Conservation (phyloP, 345 rosid species). For the Draba incana region DNA sequence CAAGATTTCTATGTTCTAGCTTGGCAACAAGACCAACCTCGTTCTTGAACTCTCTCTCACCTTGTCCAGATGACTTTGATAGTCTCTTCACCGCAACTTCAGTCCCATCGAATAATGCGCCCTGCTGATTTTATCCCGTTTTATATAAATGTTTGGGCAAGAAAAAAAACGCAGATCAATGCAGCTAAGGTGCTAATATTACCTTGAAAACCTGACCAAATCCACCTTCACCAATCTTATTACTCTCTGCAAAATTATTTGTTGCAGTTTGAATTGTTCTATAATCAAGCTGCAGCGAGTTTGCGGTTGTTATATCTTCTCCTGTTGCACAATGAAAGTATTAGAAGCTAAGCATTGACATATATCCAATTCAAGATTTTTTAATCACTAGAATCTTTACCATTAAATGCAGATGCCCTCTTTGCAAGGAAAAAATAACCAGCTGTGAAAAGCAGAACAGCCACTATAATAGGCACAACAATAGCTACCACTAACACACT, state of each 20-base stretch:
- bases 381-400: conserved; percentile 29
- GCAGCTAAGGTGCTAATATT: no score
- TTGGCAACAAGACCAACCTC: conserved; percentile 45
- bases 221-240: no score
- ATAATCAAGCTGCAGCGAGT: no score
- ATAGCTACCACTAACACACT: conserved; percentile 42
- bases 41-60: conserved; percentile 40
- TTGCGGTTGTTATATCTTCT: no score
- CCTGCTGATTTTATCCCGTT: conserved; percentile 11
- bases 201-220: no score
- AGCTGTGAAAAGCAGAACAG: conserved; percentile 36
- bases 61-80: conserved; percentile 43
- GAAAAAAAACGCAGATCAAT: background rate
- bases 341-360: background rate
- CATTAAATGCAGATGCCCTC: conserved; percentile 41
- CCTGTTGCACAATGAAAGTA: no score
- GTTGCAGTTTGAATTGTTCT: no score
- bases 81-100: conserved; percentile 42
- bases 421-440: conserved; percentile 45
- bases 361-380: background rate
- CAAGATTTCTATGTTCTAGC: conserved; percentile 39
- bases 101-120: conserved; percentile 28
- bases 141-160: background rate
- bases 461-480: conserved; percentile 38
- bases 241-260: no score